Evolutionary conservation across 257 asterid genomes (phyloP), one percentile per base, ranked within the genome.

Genomic region (Solanum okadae): DNA sequence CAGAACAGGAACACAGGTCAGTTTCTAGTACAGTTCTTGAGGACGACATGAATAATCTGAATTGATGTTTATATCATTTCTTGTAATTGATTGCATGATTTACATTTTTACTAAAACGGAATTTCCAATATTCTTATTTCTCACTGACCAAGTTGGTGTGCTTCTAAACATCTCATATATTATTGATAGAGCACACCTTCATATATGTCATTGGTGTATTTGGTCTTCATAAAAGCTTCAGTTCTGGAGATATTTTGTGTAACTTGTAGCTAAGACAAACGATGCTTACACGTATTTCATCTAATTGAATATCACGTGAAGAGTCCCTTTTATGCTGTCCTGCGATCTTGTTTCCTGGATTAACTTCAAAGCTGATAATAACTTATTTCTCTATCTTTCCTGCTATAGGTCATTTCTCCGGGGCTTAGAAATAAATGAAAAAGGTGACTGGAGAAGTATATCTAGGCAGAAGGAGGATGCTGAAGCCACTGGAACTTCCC

Each of bases 1-100:
- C 95, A 6, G 87, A 89, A 88, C 92, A 91, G 79, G 94, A 94
- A 89, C 95, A 91, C 67, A 88, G 92, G 94, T 93, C 31, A 34
- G 40, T 40, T 73, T 12, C 87, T 27, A 46, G 83, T 49, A 33
- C 18, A 27, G 86, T 75, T 31, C 86, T 22, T 63, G 40, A 31
- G 68, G 71, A 52, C 52, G 8, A 42, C 61, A 35, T 86, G 75
- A 40, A 63, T 56, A n/a, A 10, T 61, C 5, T 33, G 23, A 40
- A 33, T 86, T 88, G 70, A 35, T 71, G 34, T 33, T 15, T 71
- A 27, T 18, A 12, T 25, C 52, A 59, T 44, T 38, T 88, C 22
- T 65, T 27, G 13, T 75, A 34, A 13, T 34, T 40, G 16, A 73
- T 38, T 34, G 44, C 29, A 49, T 6, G 12, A 18, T 29, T 82